Evolutionary conservation across 495 filamentous ascomycete species (phyloP), one percentile per base, ranked within the genome.

Genomic region (Hypoxylon trugodes): DNA sequence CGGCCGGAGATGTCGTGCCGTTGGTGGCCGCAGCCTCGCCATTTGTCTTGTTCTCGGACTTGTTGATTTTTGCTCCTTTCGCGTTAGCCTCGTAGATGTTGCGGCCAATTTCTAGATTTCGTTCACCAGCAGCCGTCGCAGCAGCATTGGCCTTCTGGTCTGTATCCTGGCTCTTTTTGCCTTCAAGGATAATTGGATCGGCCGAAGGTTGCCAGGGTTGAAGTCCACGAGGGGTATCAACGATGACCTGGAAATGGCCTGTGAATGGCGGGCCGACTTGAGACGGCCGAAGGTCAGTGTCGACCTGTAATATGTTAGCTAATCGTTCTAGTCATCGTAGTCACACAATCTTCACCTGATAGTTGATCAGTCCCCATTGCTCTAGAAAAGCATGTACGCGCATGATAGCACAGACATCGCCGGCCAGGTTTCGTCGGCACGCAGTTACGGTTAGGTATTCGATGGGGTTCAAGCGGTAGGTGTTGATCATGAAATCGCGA

Each of bases 401-500:
- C 95, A 98, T 97, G 64, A 98, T 98, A 10, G 96, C 95, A 74
- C 95, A 98, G 49, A 98, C 95, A 77, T 98, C 95, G 59, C 95
- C 95, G 6, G 96, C 93, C 62, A 98, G 82, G 73, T 98, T 98
- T 51, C 95, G 87, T 60, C 95, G 82, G 72, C 95, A 98, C n/a
- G 95, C 95, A 7, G 95, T 98, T 50, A 98, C 92, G 12, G 96
- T 98, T 35, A 98, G 82, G 70, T 98, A 98, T 75, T 98, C 95
- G 21, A 91, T 83, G 2, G 95, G 95, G 73, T 97, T 98, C 43
- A 98, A 77, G 16, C 95, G 86, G 76, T 98, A 98, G 13, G 95
- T 96, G 73, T 98, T 98, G 75, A 98, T 94, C 95, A 98, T 98
- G 76, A 98, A 98, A 70, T 98, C 94, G 59, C 95, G 88, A 75